These are phyloP conservation scores for Aristolochia contorta DNA, from an alignment of 164 flowering plant genomes.

Conservation along the genomic window DNA sequence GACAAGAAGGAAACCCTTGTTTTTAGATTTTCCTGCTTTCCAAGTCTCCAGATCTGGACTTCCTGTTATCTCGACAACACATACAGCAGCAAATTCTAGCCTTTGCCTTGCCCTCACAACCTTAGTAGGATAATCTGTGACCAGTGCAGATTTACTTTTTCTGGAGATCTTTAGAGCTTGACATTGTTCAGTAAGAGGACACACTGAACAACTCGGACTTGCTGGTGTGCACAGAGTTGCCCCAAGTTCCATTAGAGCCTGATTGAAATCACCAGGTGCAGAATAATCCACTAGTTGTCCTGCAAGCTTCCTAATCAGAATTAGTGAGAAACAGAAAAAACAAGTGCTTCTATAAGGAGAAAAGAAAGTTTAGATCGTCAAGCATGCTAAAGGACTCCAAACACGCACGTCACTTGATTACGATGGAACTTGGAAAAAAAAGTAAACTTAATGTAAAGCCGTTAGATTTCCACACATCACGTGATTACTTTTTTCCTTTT, in stretches of 20 bases:
- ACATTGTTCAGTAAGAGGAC: slow-evolving; percentile 69
- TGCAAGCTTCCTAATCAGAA: slow-evolving; percentile 57
- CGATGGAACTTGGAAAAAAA: not conserved
- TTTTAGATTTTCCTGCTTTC: slow-evolving; percentile 15
- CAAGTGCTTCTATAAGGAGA: too few relatives aligned
- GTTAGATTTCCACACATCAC: too few relatives aligned
- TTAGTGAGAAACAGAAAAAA: too few relatives aligned
- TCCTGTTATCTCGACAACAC: slow-evolving; percentile 66
- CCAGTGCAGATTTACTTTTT: slow-evolving; percentile 22
- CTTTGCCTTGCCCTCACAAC: slow-evolving; percentile 62
- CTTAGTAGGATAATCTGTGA: slow-evolving; percentile 80
- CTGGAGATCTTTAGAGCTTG: slow-evolving; percentile 43
- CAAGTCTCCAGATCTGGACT: slow-evolving; percentile 7
- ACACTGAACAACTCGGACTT: slow-evolving; percentile 62
- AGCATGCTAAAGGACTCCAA: not conserved
- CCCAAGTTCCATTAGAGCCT: slow-evolving; percentile 95
- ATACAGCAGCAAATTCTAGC: slow-evolving; percentile 66
- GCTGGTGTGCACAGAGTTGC: slow-evolving; percentile 67
- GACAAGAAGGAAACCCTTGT: slow-evolving; percentile 45
- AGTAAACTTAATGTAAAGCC: too few relatives aligned
- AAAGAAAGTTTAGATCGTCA: not conserved
- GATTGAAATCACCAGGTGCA: slow-evolving; percentile 95
- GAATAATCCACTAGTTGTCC: slow-evolving; percentile 79
- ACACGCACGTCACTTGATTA: too few relatives aligned
- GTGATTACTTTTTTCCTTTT: too few relatives aligned